Conservation (phyloP, 139 green algal genomes). For the Coccomyxa sp. region DNA sequence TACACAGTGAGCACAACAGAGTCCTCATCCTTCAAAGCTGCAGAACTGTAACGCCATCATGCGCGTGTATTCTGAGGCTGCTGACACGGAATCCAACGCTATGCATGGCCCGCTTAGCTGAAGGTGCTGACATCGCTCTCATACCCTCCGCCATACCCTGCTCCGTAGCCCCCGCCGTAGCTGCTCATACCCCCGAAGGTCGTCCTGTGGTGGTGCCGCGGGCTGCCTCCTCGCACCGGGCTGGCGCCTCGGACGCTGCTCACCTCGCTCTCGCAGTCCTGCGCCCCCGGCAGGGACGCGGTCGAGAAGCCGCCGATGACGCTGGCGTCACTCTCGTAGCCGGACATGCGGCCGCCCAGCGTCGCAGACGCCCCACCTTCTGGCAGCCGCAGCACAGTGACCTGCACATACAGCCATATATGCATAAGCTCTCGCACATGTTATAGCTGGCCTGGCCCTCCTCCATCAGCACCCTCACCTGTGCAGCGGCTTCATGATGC, state of each 20-base stretch:
- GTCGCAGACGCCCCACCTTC: background rate
- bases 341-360: background rate
- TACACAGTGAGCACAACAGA: no score
- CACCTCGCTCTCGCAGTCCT: background rate
- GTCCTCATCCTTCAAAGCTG: no score
- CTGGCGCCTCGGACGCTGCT: background rate
- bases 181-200: background rate
- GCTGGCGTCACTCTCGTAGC: background rate
- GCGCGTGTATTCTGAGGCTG: no score
- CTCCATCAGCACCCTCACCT: background rate
- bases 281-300: background rate
- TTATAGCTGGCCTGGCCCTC: background rate
- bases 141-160: no score
- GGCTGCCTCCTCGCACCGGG: background rate
- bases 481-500: background rate
- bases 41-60: no score
- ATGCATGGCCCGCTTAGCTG: no score
- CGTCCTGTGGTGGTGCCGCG: background rate
- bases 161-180: no score
- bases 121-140: background rate
- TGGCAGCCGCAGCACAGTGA: background rate
- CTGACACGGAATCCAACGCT: no score
- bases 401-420: background rate
- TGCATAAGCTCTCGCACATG: no score
- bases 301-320: background rate